Conservation (phyloP, 768 basidiomycete genomes). For the Xerocomellus intermedius region DNA sequence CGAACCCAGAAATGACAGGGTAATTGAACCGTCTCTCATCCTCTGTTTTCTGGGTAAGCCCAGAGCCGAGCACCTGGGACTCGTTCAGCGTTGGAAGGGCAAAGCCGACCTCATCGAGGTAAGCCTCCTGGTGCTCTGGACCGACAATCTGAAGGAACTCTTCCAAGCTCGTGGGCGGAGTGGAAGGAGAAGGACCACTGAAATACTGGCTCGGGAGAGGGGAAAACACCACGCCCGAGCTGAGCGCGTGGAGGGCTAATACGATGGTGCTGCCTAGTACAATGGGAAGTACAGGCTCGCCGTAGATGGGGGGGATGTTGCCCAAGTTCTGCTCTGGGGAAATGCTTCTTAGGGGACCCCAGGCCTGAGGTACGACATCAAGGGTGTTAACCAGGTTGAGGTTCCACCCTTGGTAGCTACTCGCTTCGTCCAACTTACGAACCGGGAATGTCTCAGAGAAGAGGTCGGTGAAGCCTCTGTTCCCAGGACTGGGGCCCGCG, state of each 20-base stretch:
- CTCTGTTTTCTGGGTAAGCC: neutral
- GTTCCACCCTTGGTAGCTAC: constrained; percentile 15
- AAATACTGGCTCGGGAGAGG: constrained; percentile 11
- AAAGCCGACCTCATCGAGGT: neutral
- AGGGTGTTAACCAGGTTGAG: constrained; percentile 17
- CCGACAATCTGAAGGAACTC: neutral
- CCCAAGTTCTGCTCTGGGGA: constrained; percentile 10
- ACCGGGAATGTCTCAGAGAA: constrained; percentile 1
- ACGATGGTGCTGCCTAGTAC: neutral
- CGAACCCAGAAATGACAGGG: constrained; percentile 4
- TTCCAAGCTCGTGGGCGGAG: neutral
- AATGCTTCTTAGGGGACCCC: neutral
- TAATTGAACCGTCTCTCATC: neutral
- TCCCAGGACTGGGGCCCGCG: constrained; percentile 14
- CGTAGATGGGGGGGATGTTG: constrained; percentile 15
- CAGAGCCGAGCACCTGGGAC: neutral
- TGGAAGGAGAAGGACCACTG: neutral
- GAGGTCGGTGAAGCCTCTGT: neutral
- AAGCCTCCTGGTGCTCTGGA: neutral
- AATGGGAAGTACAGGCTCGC: neutral
- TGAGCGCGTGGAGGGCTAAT: neutral
- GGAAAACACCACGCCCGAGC: neutral
- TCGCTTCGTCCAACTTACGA: neutral
- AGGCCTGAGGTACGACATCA: constrained; percentile 15
- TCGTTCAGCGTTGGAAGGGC: neutral